Percentiles rank a stretch among this genome's conserved stretches.
Conservation (phyloP, 768 basidiomycete genomes). For the Psilocybe sp. region DNA sequence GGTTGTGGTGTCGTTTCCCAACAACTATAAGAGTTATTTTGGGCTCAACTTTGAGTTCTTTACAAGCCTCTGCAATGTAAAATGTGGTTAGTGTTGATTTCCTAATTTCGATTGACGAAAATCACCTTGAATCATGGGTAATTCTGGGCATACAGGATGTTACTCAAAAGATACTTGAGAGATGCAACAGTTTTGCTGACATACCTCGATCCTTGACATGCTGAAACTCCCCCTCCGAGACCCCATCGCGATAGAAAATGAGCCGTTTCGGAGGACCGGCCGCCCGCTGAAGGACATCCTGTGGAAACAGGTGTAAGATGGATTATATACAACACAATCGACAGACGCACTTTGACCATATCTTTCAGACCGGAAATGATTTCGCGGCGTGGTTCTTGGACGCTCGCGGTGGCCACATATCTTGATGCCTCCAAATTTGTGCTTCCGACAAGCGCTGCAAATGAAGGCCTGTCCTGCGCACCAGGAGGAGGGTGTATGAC, state of each 20-base stretch:
- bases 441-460: constrained; percentile 74
- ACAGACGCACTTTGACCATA: constrained; percentile 52
- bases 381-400: constrained; percentile 66
- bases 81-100: not conserved
- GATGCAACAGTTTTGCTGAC: constrained; percentile 13
- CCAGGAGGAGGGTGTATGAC: constrained; percentile 84
- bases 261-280: constrained; percentile 61
- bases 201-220: constrained; percentile 34
- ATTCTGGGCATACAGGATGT: constrained; percentile 36
- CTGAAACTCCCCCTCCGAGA: constrained; percentile 50
- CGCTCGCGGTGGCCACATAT: constrained; percentile 55
- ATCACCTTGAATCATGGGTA: constrained; percentile 54
- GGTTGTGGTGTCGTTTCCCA: constrained; percentile 55
- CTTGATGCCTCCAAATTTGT: constrained; percentile 72
- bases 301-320: constrained; percentile 15
- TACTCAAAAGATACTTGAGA: constrained; percentile 5
- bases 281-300: constrained; percentile 55
- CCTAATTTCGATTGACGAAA: not conserved
- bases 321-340: not conserved
- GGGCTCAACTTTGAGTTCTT: constrained; percentile 48
- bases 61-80: constrained; percentile 54
- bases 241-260: constrained; percentile 69
- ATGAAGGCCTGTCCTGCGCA: constrained; percentile 74
- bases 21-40: constrained; percentile 80
- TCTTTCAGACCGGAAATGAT: constrained; percentile 69